Evolutionary conservation across 2,329 filamentous ascomycete species (phyloP).

Genomic region (Ophiosphaerella herpotricha): DNA sequence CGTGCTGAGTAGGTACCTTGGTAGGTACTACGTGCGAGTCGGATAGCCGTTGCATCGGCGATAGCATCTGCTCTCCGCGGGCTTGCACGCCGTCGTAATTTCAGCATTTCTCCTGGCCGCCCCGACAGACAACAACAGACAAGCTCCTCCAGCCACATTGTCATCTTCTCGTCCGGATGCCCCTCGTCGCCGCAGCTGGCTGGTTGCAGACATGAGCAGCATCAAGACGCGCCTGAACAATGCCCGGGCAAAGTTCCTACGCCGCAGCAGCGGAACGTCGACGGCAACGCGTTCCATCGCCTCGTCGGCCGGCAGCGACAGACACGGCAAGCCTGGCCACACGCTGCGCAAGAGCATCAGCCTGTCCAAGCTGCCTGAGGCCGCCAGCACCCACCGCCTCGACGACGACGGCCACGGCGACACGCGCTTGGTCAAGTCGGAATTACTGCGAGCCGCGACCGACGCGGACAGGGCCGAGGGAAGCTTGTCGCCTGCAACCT

Average conservation of each 20-base stretch:
- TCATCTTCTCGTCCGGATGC: conserved; percentile 19
- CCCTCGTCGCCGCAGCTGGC: conserved; percentile 17
- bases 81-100: no score
- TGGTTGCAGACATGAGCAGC: conserved; percentile 38
- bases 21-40: no score
- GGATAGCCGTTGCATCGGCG: no score
- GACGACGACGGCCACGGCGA: conserved; percentile 9
- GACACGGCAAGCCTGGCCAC: conserved; percentile 9
- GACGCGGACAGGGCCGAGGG: conserved; percentile 16
- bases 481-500: conserved; percentile 13
- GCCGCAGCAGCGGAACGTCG: conserved; percentile 35
- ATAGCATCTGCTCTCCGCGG: no score
- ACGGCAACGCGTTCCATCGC: conserved; percentile 25
- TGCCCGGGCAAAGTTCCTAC: conserved; percentile 35
- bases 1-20: no score
- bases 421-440: conserved; percentile 32
- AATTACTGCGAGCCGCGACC: conserved; percentile 24
- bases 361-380: conserved; percentile 37
- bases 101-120: no score
- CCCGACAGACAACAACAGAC: no score
- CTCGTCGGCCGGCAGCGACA: conserved; percentile 36
- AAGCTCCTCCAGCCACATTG: not conserved
- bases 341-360: conserved; percentile 37
- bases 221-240: conserved; percentile 41
- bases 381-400: conserved; percentile 10